phyloP scores from a whole-genome alignment of 306 rosid genomes.

The Geum urbanum region DNA sequence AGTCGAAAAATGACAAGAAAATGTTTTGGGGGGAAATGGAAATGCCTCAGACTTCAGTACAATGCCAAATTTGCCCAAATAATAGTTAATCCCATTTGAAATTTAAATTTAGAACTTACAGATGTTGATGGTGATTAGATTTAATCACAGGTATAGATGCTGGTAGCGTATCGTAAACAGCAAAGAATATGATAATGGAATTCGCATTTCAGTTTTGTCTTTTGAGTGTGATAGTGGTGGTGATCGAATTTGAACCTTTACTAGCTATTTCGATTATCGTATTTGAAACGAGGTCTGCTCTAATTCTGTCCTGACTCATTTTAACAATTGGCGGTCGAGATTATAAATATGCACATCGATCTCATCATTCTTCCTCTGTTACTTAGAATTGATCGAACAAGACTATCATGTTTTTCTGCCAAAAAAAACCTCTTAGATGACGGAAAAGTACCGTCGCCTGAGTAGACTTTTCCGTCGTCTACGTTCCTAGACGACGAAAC shows the following conservation, averaged over 20 bases:
- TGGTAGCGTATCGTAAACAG: background rate
- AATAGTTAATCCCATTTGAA: background rate
- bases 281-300: too few relatives aligned
- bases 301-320: too few relatives aligned
- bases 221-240: background rate
- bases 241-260: too few relatives aligned
- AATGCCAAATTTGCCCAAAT: background rate
- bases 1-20: background rate
- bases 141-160: background rate
- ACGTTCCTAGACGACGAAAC: too few relatives aligned
- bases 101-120: background rate
- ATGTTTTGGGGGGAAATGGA: background rate
- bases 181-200: background rate
- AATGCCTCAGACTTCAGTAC: background rate
- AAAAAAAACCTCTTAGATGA: rapidly evolving
- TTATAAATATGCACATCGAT: too few relatives aligned
- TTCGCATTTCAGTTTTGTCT: background rate
- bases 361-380: too few relatives aligned
- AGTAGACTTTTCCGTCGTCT: too few relatives aligned
- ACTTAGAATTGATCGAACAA: too few relatives aligned
- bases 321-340: too few relatives aligned
- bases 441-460: too few relatives aligned
- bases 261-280: too few relatives aligned
- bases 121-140: background rate
- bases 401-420: too few relatives aligned